These are phyloP conservation scores for Alternaria hordeiaustralica DNA, from an alignment of 2,329 filamentous ascomycete genomes.

Conservation along the genomic window DNA sequence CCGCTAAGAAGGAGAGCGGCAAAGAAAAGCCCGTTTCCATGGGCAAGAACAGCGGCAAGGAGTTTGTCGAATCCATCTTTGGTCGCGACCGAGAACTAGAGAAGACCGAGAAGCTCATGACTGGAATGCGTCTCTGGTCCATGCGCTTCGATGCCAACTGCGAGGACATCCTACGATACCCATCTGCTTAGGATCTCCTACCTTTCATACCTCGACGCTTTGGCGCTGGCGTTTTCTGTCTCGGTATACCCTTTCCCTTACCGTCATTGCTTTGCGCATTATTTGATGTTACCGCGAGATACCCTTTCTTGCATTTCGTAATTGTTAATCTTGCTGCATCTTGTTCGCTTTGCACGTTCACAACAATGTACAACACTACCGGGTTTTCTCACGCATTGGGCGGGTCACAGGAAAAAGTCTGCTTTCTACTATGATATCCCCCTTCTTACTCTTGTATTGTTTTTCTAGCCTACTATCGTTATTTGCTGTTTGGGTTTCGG, in stretches of 20 bases:
- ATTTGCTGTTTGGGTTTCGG: constrained; percentile 12
- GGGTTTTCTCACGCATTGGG: constrained; percentile 43
- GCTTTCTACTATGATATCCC: constrained; percentile 47
- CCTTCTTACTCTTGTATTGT: constrained; percentile 18
- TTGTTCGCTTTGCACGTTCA: constrained; percentile 41
- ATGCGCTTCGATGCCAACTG: constrained; percentile 96
- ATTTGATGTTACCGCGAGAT: constrained; percentile 48
- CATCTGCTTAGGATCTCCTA: constrained; percentile 44
- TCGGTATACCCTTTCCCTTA: constrained; percentile 24
- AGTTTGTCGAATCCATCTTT: constrained; percentile 96
- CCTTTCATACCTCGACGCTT: constrained; percentile 26
- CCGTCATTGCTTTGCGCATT: constrained; percentile 27
- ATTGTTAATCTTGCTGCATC: constrained; percentile 47
- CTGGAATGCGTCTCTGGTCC: constrained; percentile 84
- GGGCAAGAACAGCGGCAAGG: constrained; percentile 88
- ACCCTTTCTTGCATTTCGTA: constrained; percentile 47
- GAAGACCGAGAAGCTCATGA: constrained; percentile 92
- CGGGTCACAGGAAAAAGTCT: constrained; percentile 47
- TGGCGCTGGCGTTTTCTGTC: constrained; percentile 38
- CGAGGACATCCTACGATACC: constrained; percentile 77
- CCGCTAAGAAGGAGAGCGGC: constrained; percentile 71
- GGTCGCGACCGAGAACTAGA: constrained; percentile 88
- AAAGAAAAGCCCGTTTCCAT: constrained; percentile 70
- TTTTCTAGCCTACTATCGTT: constrained; percentile 27
- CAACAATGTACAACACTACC: constrained; percentile 44